These are phyloP conservation scores for Aspergillus costaricaensis DNA, from an alignment of 2,329 filamentous ascomycete species.

Conservation along the genomic window DNA sequence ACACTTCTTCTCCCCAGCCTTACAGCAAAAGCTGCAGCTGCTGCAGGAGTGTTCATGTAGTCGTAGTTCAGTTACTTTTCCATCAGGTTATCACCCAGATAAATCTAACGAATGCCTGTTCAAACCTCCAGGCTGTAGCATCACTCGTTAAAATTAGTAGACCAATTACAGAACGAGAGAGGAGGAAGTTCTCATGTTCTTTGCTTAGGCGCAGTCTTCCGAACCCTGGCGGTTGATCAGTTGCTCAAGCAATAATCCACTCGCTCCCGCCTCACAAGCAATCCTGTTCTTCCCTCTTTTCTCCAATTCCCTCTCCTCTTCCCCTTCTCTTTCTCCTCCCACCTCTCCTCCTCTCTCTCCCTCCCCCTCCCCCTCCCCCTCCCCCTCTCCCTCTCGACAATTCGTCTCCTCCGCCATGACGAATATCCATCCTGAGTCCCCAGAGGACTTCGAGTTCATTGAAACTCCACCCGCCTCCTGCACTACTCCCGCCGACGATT, in stretches of 20 bases:
- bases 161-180: neutral
- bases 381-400: constrained; percentile 29
- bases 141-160: no score
- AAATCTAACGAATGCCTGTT: no score
- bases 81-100: no score
- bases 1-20: no score
- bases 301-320: constrained; percentile 9
- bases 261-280: neutral
- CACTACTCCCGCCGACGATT: constrained; percentile 55
- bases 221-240: neutral
- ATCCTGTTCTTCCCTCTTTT: constrained; percentile 8
- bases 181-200: neutral
- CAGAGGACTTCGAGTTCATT: constrained; percentile 55
- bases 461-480: constrained; percentile 61
- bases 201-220: neutral
- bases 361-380: constrained; percentile 26
- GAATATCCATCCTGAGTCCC: constrained; percentile 48
- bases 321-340: constrained; percentile 18
- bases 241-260: neutral
- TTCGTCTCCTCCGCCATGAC: constrained; percentile 38
- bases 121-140: no score
- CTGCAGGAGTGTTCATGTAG: no score
- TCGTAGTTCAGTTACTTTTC: no score
- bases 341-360: constrained; percentile 19
- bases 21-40: no score